These are phyloP conservation scores for Hymenoscyphus scutula DNA, from an alignment of 2,329 filamentous ascomycete genomes.

Conservation along the genomic window DNA sequence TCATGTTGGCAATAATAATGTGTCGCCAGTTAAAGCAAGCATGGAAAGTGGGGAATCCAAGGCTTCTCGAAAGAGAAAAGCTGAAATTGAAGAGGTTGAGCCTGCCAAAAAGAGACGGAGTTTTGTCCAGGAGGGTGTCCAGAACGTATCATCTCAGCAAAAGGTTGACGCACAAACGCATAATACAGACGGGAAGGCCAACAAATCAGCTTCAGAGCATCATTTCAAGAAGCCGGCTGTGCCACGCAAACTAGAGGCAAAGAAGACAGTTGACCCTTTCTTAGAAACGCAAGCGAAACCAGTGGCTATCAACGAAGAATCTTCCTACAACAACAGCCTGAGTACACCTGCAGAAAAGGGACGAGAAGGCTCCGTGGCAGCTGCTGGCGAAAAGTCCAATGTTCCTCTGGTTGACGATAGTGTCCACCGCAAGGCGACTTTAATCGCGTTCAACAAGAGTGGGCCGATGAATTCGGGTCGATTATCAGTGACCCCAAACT, in stretches of 20 bases:
- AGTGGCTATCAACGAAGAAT: not conserved
- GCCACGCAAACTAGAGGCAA: not conserved
- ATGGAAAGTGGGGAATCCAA: not conserved
- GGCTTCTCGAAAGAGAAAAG: not conserved
- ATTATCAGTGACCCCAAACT: conserved; percentile 3
- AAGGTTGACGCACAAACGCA: not conserved
- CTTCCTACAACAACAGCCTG: not conserved
- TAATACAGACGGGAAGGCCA: not conserved
- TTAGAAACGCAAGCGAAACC: not conserved
- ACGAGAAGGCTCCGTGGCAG: not conserved
- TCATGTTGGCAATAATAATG: not conserved
- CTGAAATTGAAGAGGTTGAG: not conserved
- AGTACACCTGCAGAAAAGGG: not conserved
- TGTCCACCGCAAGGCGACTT: conserved; percentile 15
- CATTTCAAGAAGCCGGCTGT: not conserved
- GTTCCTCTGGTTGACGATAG: conserved; percentile 17
- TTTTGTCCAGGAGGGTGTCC: not conserved
- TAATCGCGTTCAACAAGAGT: conserved; percentile 18
- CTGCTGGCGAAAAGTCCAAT: not conserved
- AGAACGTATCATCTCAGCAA: not conserved
- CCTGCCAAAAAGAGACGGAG: conserved; percentile 5
- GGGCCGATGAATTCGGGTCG: conserved; percentile 22
- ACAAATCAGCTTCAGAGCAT: not conserved
- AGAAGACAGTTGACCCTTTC: not conserved
- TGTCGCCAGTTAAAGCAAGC: not conserved